phyloP scores from a whole-genome alignment of 805 yeast genomes.

The Huiozyma sinensis region DNA sequence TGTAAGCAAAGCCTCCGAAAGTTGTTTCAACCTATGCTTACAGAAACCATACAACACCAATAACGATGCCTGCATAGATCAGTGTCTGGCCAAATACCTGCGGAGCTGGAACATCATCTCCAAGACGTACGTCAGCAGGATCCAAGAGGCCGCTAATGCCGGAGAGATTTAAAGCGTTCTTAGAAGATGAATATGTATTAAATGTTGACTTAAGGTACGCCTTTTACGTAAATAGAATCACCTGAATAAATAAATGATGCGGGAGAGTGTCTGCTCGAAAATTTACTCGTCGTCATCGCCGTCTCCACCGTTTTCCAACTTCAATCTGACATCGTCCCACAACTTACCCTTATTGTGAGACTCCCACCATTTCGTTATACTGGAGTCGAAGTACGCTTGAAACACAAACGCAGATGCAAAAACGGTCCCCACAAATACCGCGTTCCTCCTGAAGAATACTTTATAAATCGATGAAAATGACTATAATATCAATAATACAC shows the following conservation, averaged over 20 bases:
- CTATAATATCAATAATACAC: not conserved
- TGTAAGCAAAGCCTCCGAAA: constrained; percentile 73
- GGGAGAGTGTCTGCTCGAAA: not conserved
- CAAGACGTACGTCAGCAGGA: constrained; percentile 62
- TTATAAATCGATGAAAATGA: constrained; percentile 45
- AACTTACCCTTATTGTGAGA: constrained; percentile 74
- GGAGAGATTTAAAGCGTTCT: constrained; percentile 18
- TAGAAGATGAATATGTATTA: too few species aligned
- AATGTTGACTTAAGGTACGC: not conserved
- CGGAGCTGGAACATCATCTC: constrained; percentile 83
- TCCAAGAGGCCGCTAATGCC: constrained; percentile 42
- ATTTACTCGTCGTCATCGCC: constrained; percentile 47
- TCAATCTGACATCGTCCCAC: constrained; percentile 66
- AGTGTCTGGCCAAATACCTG: constrained; percentile 82
- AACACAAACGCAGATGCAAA: constrained; percentile 79
- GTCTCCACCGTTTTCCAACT: constrained; percentile 45
- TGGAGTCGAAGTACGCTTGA: constrained; percentile 65
- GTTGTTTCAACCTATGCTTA: constrained; percentile 77
- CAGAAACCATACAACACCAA: constrained; percentile 44
- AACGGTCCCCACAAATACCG: constrained; percentile 73
- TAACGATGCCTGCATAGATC: constrained; percentile 60
- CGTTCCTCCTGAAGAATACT: constrained; percentile 78
- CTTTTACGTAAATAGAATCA: not conserved
- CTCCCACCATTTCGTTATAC: constrained; percentile 61
- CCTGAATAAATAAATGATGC: not conserved